phyloP scores from a whole-genome alignment of 2,329 filamentous ascomycete species.

The Penicillium sp. region DNA sequence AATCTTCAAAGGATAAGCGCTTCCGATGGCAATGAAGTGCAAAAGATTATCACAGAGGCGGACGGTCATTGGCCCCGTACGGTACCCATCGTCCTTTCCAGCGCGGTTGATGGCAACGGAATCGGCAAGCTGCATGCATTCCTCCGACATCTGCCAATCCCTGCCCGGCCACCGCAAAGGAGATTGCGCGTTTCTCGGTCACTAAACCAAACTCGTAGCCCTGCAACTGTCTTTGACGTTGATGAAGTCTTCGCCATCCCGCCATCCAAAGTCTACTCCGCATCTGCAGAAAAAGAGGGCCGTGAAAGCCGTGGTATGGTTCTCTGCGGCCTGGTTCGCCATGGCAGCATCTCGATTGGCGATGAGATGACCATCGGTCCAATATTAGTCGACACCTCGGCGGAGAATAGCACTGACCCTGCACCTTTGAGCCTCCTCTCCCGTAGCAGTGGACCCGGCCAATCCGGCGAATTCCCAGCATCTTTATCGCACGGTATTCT shows the following conservation, averaged over 20 bases:
- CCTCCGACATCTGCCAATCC: conserved; percentile 73
- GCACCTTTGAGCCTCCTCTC: conserved; percentile 26
- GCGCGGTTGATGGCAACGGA: conserved; percentile 80
- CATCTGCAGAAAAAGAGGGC: conserved; percentile 42
- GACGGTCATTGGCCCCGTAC: conserved; percentile 47
- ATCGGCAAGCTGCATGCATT: conserved; percentile 81
- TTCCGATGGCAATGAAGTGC: conserved; percentile 61
- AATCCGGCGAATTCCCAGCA: conserved; percentile 37
- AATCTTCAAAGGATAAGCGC: conserved; percentile 61
- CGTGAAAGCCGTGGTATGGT: conserved; percentile 65
- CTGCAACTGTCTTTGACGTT: conserved; percentile 76
- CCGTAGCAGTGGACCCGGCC: conserved; percentile 33
- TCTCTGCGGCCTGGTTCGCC: conserved; percentile 80
- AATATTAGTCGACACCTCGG: conserved; percentile 55
- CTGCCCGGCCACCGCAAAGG: conserved; percentile 42
- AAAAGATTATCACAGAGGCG: conserved; percentile 53
- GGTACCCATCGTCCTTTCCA: conserved; percentile 86
- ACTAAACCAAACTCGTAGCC: conserved; percentile 48
- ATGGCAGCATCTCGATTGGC: conserved; percentile 74
- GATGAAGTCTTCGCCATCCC: conserved; percentile 85
- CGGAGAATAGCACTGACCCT: conserved; percentile 52
- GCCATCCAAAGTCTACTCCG: conserved; percentile 58
- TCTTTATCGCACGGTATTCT: conserved; percentile 33
- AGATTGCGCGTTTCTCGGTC: conserved; percentile 22
- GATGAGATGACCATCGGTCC: conserved; percentile 79